Evolutionary conservation across 495 filamentous ascomycete genomes (phyloP).

Genomic region (Penicillium odoratum): DNA sequence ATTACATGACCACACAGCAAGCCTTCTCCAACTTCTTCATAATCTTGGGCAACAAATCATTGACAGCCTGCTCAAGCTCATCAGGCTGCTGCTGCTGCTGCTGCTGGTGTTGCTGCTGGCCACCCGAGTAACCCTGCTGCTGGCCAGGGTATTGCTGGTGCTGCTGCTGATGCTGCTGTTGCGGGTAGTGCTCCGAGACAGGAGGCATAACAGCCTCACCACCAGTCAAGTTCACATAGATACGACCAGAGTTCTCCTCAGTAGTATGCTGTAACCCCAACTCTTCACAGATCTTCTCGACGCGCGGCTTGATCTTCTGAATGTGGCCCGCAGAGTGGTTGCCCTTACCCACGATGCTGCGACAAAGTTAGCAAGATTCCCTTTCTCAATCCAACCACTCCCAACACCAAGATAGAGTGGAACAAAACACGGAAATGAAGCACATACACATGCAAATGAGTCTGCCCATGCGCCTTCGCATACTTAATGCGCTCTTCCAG

Average conservation of each 20-base stretch:
- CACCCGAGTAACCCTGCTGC: slow-evolving; percentile 34
- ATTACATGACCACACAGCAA: too few relatives aligned
- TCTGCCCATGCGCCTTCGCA: slow-evolving; percentile 68
- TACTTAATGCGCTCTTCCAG: slow-evolving; percentile 77
- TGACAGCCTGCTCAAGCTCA: slow-evolving; percentile 62
- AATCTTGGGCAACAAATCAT: slow-evolving; percentile 58
- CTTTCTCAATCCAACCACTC: neutral
- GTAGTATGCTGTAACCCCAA: slow-evolving; percentile 77
- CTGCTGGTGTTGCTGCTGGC: slow-evolving; percentile 39
- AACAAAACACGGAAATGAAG: neutral
- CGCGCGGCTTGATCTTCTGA: slow-evolving; percentile 87
- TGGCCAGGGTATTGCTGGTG: slow-evolving; percentile 43
- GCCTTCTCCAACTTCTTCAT: slow-evolving; percentile 53
- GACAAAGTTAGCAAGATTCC: neutral
- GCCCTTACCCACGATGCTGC: slow-evolving; percentile 86
- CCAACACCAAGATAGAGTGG: neutral
- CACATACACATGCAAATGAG: slow-evolving; percentile 69
- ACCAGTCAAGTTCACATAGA: slow-evolving; percentile 70
- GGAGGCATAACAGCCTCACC: slow-evolving; percentile 57
- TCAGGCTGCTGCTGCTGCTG: slow-evolving; percentile 54
- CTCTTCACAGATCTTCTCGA: slow-evolving; percentile 81
- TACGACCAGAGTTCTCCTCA: slow-evolving; percentile 83
- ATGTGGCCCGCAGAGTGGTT: slow-evolving; percentile 79
- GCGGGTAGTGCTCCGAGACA: slow-evolving; percentile 20
- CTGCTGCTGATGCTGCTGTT: slow-evolving; percentile 36